A percentile compares a stretch with the other conserved stretches of the same genome.
These are phyloP conservation scores for Metarhizium brunneum DNA, from an alignment of 2,329 filamentous ascomycete species.

Conservation along the genomic window DNA sequence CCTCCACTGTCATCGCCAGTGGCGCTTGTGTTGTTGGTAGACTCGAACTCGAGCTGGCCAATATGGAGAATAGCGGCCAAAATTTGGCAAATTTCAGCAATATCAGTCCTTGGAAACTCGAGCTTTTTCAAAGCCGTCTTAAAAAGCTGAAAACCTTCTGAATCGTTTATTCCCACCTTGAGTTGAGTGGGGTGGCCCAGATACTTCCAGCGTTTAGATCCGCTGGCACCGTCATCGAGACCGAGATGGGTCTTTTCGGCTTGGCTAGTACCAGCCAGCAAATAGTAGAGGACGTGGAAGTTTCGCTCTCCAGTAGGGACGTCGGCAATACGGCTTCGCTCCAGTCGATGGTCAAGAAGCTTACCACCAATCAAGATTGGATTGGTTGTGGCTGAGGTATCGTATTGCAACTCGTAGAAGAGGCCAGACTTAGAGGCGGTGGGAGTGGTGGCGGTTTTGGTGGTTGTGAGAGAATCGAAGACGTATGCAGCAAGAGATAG, in stretches of 20 bases:
- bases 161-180: conserved; percentile 93
- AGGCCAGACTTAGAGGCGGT: conserved; percentile 93
- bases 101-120: conserved; percentile 86
- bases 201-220: conserved; percentile 80
- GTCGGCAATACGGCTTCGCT: conserved; percentile 81
- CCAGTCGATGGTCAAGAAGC: conserved; percentile 83
- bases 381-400: conserved; percentile 74
- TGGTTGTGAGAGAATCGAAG: conserved; percentile 93
- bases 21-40: conserved; percentile 66
- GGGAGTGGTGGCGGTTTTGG: conserved; percentile 90
- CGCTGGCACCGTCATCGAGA: conserved; percentile 42
- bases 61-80: conserved; percentile 93
- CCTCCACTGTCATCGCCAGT: conserved; percentile 87
- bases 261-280: conserved; percentile 81
- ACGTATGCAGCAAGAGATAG: conserved; percentile 89
- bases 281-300: conserved; percentile 93
- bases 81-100: conserved; percentile 94
- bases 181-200: conserved; percentile 93
- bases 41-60: conserved; percentile 90
- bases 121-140: conserved; percentile 91
- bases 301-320: conserved; percentile 94
- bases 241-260: conserved; percentile 83
- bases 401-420: conserved; percentile 94
- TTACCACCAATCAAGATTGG: conserved; percentile 91
- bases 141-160: conserved; percentile 93